Conservation (phyloP, 352 stramenopile species). For the Phytophthora citrophthora region DNA sequence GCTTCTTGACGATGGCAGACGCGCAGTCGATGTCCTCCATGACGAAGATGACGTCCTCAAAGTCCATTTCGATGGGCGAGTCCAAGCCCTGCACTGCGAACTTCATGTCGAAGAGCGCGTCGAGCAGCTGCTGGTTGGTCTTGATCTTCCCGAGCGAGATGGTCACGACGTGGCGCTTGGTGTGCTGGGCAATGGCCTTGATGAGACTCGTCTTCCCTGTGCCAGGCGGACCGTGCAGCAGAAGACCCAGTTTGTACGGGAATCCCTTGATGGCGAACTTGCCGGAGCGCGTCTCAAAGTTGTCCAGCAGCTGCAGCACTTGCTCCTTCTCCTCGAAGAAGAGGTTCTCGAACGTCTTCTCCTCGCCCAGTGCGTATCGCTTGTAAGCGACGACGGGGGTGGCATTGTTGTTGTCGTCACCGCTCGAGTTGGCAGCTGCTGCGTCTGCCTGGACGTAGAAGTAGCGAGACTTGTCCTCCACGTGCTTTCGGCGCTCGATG, state of each 20-base stretch:
- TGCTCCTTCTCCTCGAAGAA: conserved; percentile 88
- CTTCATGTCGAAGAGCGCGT: conserved; percentile 79
- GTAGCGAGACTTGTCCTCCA: conserved; percentile 52
- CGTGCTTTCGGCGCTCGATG: conserved; percentile 40
- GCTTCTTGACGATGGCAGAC: conserved; percentile 69
- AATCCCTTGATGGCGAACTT: conserved; percentile 91
- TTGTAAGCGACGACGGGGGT: conserved; percentile 45
- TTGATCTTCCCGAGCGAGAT: conserved; percentile 78
- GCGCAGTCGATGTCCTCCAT: conserved; percentile 92
- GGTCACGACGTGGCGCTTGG: conserved; percentile 79
- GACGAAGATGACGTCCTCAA: conserved; percentile 90
- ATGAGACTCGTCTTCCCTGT: conserved; percentile 93
- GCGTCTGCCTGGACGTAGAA: conserved; percentile 45
- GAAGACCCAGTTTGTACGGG: conserved; percentile 88
- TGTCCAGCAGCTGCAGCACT: conserved; percentile 74
- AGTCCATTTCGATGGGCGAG: conserved; percentile 69
- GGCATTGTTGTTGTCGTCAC: conserved; percentile 13
- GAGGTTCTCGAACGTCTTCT: conserved; percentile 90
- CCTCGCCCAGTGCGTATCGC: conserved; percentile 81
- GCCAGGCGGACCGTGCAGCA: conserved; percentile 89
- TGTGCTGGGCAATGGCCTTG: conserved; percentile 86
- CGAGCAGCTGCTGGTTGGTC: conserved; percentile 85
- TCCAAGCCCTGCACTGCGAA: conserved; percentile 69
- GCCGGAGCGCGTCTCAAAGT: conserved; percentile 66
- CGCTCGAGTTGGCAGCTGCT: conserved; percentile 6